These are phyloP conservation scores for Solanum gandarillasii DNA, from an alignment of 257 asterid species.

Conservation along the genomic window DNA sequence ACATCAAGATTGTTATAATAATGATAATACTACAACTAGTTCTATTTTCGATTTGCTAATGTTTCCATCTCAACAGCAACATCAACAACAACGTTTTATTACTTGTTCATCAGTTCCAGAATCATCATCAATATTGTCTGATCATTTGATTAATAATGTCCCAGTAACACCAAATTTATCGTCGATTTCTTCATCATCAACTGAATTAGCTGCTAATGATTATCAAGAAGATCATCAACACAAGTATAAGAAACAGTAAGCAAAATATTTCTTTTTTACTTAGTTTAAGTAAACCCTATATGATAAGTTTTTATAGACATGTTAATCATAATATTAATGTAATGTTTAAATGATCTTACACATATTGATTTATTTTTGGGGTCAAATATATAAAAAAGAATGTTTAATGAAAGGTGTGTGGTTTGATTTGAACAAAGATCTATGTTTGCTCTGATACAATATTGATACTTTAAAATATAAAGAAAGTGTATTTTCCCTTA, in stretches of 20 bases:
- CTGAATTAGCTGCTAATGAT: conserved; percentile 30
- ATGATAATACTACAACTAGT: neutral
- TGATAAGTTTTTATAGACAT: neutral
- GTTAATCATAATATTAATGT: neutral
- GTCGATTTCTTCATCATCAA: conserved; percentile 42
- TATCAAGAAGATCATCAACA: conserved; percentile 2
- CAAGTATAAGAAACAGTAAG: conserved; percentile 32
- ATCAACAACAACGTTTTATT: neutral
- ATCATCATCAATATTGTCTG: conserved; percentile 6
- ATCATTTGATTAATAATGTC: neutral
- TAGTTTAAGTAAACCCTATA: neutral
- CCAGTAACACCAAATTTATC: conserved; percentile 4
- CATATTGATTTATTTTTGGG: neutral
- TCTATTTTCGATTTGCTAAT: neutral
- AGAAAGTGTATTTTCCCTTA: neutral
- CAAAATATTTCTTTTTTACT: neutral
- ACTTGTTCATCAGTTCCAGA: neutral
- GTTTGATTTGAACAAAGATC: neutral
- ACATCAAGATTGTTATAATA: neutral
- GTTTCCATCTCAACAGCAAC: neutral
- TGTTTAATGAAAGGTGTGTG: neutral
- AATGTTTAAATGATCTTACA: neutral
- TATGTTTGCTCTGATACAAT: neutral
- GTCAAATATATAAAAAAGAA: neutral
- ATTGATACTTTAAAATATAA: neutral